Evolutionary conservation across 2,329 filamentous ascomycete genomes (phyloP).

Genomic region (Colletotrichum sp.): DNA sequence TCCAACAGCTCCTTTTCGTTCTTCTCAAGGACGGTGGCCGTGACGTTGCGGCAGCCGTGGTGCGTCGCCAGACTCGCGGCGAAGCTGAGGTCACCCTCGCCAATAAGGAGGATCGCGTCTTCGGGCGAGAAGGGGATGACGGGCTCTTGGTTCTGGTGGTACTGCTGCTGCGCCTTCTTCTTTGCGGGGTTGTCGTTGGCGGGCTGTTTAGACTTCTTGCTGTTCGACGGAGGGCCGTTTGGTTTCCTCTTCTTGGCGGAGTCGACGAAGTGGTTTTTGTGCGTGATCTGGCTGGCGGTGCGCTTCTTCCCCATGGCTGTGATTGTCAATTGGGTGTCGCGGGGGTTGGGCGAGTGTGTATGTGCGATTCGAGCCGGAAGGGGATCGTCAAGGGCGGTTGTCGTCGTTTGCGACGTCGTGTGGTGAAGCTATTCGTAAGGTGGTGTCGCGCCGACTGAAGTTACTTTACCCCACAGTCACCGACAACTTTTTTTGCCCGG

Average conservation of each 20-base stretch:
- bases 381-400: not conserved
- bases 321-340: not conserved
- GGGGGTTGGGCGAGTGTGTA: not conserved
- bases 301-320: constrained; percentile 46
- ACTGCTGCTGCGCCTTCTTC: constrained; percentile 23
- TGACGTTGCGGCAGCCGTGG: constrained; percentile 70
- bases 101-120: constrained; percentile 76
- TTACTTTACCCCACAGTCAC: constrained; percentile 12
- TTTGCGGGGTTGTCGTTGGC: constrained; percentile 6
- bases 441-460: not conserved
- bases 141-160: constrained; percentile 42
- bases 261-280: constrained; percentile 19
- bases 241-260: constrained; percentile 18
- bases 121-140: constrained; percentile 71
- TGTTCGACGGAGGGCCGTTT: constrained; percentile 1
- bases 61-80: constrained; percentile 68
- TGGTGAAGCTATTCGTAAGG: constrained; percentile 6
- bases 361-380: not conserved
- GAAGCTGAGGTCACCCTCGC: constrained; percentile 84
- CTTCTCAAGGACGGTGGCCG: constrained; percentile 72
- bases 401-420: not conserved
- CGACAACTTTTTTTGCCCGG: constrained; percentile 7
- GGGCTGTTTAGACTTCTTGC: constrained; percentile 22
- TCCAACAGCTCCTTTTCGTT: constrained; percentile 57
- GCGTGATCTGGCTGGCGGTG: constrained; percentile 34